Evolutionary conservation across 148 eudicot species (phyloP), one percentile per base, ranked within the genome.

Genomic region (Fagopyrum homotropicum): DNA sequence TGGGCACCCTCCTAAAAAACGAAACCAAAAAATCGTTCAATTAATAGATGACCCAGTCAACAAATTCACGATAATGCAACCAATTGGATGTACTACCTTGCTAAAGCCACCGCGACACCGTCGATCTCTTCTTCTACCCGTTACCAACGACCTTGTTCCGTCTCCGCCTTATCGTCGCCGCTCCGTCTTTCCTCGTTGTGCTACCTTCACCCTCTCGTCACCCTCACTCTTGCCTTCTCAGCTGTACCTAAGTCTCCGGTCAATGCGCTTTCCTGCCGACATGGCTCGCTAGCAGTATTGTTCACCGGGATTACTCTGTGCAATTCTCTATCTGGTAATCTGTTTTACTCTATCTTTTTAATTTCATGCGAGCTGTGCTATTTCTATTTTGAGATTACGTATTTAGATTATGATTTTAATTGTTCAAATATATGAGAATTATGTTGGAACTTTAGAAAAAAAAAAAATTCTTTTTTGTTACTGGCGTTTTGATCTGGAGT

Each of bases 221-320:
- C 59, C 14, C 59, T 55, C 59, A 55, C 59, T 55, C n/a, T 55
- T 55, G 40, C 11, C 66, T 1, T 26, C 45, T 10, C 61, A 15
- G 61, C 9, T 6, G 61, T 56, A 16, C 29, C 29, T n/a, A 56
- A 8, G 40, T 22, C 11, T 60, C 40, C 66, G 35, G 40, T 35
- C 15, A 35, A 1, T 1, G 6, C 66, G 15, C 15, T 9, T 49
- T 60, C 35, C 9, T 14, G 71, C 19, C 9, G 46, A 40, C 71
- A 66, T 66, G 71, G 9, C 46, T 66, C 47, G 71, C 71, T 66
- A 66, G 71, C 71, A 66, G 9, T 15, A 17, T 19, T 40, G 17
- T 5, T 66, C 17, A 9, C 45, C 71, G 46, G 47, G 12, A 8
- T 66, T 66, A 14, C 71, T 10, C 70, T 14, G 14, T 40, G 70